Evolutionary conservation across 2,329 filamentous ascomycete genomes (phyloP), one percentile per base, ranked within the genome.

Genomic region (Ilyonectria robusta): DNA sequence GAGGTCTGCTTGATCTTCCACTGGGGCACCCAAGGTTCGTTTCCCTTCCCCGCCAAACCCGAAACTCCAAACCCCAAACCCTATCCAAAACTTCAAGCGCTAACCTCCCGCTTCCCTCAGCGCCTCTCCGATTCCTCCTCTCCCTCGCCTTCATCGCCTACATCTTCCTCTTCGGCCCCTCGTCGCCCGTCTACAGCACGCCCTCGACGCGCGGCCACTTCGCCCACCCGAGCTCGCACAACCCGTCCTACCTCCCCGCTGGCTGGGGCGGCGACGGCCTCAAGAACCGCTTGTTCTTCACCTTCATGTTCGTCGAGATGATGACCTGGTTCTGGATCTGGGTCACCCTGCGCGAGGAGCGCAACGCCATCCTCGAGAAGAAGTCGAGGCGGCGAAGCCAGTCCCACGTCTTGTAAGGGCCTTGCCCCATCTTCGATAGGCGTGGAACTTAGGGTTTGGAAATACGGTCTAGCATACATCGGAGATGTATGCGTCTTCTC

Each of bases 311-410:
- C 75, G 77, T 97, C 77, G 95, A 98, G 84, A 89, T 94, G 79
- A 85, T 94, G 72, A 87, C 88, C 68, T 97, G 94, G 94, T 94
- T 97, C 80, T 97, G 94, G 94, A 90, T 89, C 26, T 94, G 90
- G 86, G 85, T 91, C 33, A 92, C 89, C 5, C 79, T 94, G 73
- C 84, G 89, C 59, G 92, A 94, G 75, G 92, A 94, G 83, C 77
- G 82, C n/a, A 70, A 75, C 5, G 81, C 78, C 21, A 76, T 88
- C 3, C 65, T 83, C 10, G 75, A 75, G 8, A 81, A 80, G 69
- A 83, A 84, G 76, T 78, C 77, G 23, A 78, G 76, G 70, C 78
- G 68, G 58, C 63, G 72, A 31, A 75, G 74, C 31, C 56, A 74
- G 29, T 76, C 74, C 19, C 66, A 73, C 29, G 47, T 64, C 35